These are phyloP conservation scores for Lophiostoma macrostomum DNA, from an alignment of 495 filamentous ascomycete species.

Conservation along the genomic window DNA sequence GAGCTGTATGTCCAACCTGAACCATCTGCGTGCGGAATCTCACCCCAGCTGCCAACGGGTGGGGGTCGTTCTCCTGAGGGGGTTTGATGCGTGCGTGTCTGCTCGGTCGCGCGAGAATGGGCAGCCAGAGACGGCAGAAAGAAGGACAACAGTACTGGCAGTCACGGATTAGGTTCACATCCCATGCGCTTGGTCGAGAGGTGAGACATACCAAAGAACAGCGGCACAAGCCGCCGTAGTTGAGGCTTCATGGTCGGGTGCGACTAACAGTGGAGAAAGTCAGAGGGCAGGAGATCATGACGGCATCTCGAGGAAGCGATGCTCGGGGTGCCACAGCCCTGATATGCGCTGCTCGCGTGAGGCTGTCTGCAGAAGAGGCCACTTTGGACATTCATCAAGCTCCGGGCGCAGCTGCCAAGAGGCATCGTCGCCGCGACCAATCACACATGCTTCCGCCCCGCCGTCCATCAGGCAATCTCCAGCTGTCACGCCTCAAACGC, in stretches of 20 bases:
- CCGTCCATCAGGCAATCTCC: too few species aligned
- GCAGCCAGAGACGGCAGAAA: slow-evolving; percentile 23
- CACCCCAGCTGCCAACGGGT: slow-evolving; percentile 19
- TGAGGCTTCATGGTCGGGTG: slow-evolving; percentile 21
- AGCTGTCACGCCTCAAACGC: too few species aligned
- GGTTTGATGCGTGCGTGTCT: slow-evolving; percentile 16
- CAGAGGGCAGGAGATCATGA: slow-evolving; percentile 15
- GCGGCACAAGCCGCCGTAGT: slow-evolving; percentile 33
- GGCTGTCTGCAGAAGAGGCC: slow-evolving; percentile 21
- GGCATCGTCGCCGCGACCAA: slow-evolving; percentile 1
- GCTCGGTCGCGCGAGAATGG: slow-evolving; percentile 8
- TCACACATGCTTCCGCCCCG: too few species aligned
- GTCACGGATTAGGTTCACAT: not conserved
- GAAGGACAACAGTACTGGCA: slow-evolving; percentile 21
- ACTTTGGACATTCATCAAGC: slow-evolving; percentile 19
- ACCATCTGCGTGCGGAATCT: slow-evolving; percentile 8
- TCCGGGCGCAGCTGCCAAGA: slow-evolving; percentile 14
- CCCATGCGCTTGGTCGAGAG: not conserved
- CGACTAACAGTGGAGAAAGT: not conserved
- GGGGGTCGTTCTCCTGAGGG: slow-evolving; percentile 11
- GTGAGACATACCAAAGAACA: slow-evolving; percentile 25
- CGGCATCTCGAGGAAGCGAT: slow-evolving; percentile 6
- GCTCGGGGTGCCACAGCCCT: slow-evolving; percentile 8
- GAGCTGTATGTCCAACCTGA: slow-evolving; percentile 1
- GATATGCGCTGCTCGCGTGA: not conserved